Evolutionary conservation across 2,329 filamentous ascomycete genomes (phyloP), one percentile per base, ranked within the genome.

Genomic region (Fusarium devonianum): DNA sequence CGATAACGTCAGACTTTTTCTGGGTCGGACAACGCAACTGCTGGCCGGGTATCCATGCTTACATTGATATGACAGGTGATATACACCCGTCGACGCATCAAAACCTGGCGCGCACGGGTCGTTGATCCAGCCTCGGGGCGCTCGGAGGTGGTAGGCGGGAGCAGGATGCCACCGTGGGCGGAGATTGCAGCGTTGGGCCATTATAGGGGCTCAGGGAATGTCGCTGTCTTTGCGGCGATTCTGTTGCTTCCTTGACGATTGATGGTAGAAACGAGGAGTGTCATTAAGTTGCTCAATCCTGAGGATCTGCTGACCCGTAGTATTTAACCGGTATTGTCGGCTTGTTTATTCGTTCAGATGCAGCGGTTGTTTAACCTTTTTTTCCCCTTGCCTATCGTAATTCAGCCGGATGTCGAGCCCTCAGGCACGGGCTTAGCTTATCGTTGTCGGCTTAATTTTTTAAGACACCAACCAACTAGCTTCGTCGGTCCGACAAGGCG

Each of bases 1-100:
- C 19, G 4, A 26, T 34, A 7, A 5, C 14, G 23, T 4, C 4
- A 19, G 6, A 22, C 9, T 22, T 22, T 9, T 10, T 3, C 9
- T 14, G 17, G 2, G 2, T 13, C 2, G 3, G 2, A 2, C 6
- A 3, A 5, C n/a, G n/a, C n/a, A 28, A 28, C 26, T 7, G 7
- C 2, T 23, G 21, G 7, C 11, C 3, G 14, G 21, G 3, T 21
- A 3, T 5, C 8, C n/a, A 18, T 2, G 17, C 48, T 37, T 13
- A 64, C 61, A 64, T 26, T 64, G 61, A 34, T 64, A 64, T n/a
- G 62, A 64, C 11, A 64, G 32, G 36, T 64, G 61, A 17, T 64
- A 64, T 25, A 58, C 63, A 2, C 56, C 53, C 3, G 61, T 64
- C 2, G 50, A 45, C 1, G 45, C 23, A 30, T 64, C 61, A 7